Evolutionary conservation across 1,139 yeast genomes (phyloP).

Genomic region (Yamadazyma trypodendri): DNA sequence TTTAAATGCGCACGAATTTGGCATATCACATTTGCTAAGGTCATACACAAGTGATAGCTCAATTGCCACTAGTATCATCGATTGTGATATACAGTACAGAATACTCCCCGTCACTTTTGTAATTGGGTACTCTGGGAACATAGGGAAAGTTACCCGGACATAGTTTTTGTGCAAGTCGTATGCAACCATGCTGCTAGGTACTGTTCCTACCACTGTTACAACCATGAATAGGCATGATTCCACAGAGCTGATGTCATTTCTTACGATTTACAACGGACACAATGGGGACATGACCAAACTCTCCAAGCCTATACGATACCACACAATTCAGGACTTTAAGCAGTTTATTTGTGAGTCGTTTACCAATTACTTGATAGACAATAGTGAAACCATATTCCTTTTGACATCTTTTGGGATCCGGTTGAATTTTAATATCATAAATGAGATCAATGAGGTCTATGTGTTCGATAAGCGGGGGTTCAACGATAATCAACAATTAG

Average conservation of each 20-base stretch:
- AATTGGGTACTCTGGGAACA: too few relatives aligned
- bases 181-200: slow-evolving; percentile 7
- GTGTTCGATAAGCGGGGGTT: slow-evolving; percentile 61
- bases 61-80: not conserved
- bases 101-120: too few relatives aligned
- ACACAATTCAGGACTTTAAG: slow-evolving; percentile 44
- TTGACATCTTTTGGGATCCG: slow-evolving; percentile 65
- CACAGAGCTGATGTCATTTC: slow-evolving; percentile 21
- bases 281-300: slow-evolving; percentile 33
- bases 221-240: slow-evolving; percentile 4
- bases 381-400: slow-evolving; percentile 53
- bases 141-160: too few relatives aligned
- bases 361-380: slow-evolving; percentile 28
- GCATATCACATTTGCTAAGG: not conserved
- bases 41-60: not conserved
- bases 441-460: slow-evolving; percentile 50
- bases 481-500: slow-evolving; percentile 12
- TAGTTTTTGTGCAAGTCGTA: too few relatives aligned
- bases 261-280: slow-evolving; percentile 41
- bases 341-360: slow-evolving; percentile 33
- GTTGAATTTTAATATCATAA: slow-evolving; percentile 50
- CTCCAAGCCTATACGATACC: slow-evolving; percentile 46
- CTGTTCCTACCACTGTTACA: slow-evolving; percentile 3
- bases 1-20: not conserved
- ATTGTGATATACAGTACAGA: too few relatives aligned